These are phyloP conservation scores for Alternaria angustiovoidea DNA, from an alignment of 2,329 filamentous ascomycete genomes.

Conservation along the genomic window DNA sequence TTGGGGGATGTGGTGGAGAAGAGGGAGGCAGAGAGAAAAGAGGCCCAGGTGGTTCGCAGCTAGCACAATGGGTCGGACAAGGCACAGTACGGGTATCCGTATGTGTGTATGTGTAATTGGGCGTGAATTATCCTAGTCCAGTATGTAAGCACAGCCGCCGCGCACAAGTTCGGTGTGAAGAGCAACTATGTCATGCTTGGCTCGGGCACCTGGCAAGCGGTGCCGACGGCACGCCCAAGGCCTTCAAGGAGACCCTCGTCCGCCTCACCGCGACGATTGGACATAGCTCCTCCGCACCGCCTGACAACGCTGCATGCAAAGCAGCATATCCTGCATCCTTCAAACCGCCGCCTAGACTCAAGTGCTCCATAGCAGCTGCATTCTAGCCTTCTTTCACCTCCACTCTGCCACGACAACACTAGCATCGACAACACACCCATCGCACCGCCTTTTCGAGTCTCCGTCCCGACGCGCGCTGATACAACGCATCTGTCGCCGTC, in stretches of 20 bases:
- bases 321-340: conserved; percentile 6
- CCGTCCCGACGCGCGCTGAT: conserved; percentile 12
- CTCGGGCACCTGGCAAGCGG: conserved; percentile 8
- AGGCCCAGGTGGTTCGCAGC: conserved; percentile 1
- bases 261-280: conserved; percentile 19
- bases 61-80: conserved; percentile 12
- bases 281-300: conserved; percentile 10
- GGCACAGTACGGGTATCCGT: conserved; percentile 18
- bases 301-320: conserved; percentile 8
- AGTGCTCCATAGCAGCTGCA: neutral
- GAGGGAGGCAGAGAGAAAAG: conserved; percentile 9
- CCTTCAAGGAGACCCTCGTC: conserved; percentile 13
- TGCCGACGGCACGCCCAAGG: conserved; percentile 4
- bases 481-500: conserved; percentile 6
- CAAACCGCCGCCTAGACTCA: conserved; percentile 9
- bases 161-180: conserved; percentile 12
- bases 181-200: conserved; percentile 24
- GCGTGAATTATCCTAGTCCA: conserved; percentile 8
- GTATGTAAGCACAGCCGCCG: conserved; percentile 1
- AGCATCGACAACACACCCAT: conserved; percentile 17
- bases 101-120: conserved; percentile 18
- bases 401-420: conserved; percentile 18
- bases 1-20: conserved; percentile 1
- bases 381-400: conserved; percentile 18
- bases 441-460: conserved; percentile 14